Base-by-base conservation (phyloP, 2,329 filamentous ascomycete species). In the Colletotrichum aenigma region DNA sequence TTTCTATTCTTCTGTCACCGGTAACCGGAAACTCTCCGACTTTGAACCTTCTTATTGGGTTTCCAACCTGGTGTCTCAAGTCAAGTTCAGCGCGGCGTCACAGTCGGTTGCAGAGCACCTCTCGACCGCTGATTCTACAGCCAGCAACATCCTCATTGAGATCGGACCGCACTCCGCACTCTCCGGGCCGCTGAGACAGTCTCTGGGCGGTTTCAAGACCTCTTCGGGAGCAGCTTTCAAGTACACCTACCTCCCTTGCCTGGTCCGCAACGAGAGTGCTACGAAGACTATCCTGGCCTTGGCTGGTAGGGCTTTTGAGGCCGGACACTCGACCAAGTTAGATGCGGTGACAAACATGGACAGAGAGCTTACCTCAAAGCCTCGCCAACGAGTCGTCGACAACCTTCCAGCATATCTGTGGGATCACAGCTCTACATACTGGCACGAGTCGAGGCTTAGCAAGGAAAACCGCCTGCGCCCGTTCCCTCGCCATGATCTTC, bases 381-480 rank as follows among this genome's bases (percentile, higher is more conserved):
- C 55, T 58, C 10, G 16, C 16, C 34, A 38, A 3, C 34, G 34
- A 38, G 16, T 66, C 3, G 28, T 91, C 4, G 77, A 82, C 2
- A 86, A 87, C 75, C 79, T 91, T 32, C 89, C 89, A 3, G 82
- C 85, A 3, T 91, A 91, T 74, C 85, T 87, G 3, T 91, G 89
- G 89, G 89, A 91, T 32, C 89, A 91, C 74, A 80, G 82, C 43
- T 26, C 82, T 2, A 48, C 21, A 12, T 89, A 90, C 79, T 69
- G 66, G 66, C 66, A 61, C 52, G 66, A 69, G 36, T 69, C 66
- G 21, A 16, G 66, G 8, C 28, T 69, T n/a, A 69, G 66, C 66
- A 69, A n/a, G 26, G 52, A 61, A 12, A 12, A 69, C 56, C 66
- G 66, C 21, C 26, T 69, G 28, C 52, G 36, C 30, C 34, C n/a